A percentile compares a stretch with the other conserved stretches of the same genome.
These are phyloP conservation scores for Botrytis squamosa DNA, from an alignment of 2,329 filamentous ascomycete species.

Conservation along the genomic window DNA sequence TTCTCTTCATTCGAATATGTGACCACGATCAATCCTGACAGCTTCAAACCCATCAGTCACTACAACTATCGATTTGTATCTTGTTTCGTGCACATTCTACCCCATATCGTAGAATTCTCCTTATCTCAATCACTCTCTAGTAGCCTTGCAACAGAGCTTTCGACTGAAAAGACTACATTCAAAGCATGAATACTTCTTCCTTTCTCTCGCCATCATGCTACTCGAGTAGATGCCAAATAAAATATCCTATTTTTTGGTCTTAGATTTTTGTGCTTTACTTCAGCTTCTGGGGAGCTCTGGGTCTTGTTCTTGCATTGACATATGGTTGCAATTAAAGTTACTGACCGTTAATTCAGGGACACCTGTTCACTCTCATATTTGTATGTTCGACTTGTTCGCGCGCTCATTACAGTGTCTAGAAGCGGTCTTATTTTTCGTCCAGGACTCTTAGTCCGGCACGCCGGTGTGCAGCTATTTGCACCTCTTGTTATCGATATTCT, in stretches of 20 bases:
- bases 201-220: background rate
- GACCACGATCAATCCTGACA: background rate
- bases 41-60: background rate
- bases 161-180: background rate
- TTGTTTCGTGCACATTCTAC: background rate
- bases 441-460: background rate
- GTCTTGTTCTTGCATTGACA: background rate
- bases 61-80: background rate
- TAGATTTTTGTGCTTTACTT: background rate
- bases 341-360: background rate
- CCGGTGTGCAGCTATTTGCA: background rate
- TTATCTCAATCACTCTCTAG: background rate
- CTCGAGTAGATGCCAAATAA: background rate
- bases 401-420: background rate
- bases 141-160: background rate
- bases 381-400: background rate
- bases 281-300: background rate
- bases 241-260: background rate
- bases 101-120: background rate
- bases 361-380: rapidly evolving
- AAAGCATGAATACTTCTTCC: background rate
- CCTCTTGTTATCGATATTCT: background rate
- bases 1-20: background rate
- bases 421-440: background rate
- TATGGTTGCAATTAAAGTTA: too few species aligned